A percentile compares a stretch with the other conserved stretches of the same genome.
Evolutionary conservation across 495 filamentous ascomycete genomes (phyloP).

Genomic region (Bacidia rubella): DNA sequence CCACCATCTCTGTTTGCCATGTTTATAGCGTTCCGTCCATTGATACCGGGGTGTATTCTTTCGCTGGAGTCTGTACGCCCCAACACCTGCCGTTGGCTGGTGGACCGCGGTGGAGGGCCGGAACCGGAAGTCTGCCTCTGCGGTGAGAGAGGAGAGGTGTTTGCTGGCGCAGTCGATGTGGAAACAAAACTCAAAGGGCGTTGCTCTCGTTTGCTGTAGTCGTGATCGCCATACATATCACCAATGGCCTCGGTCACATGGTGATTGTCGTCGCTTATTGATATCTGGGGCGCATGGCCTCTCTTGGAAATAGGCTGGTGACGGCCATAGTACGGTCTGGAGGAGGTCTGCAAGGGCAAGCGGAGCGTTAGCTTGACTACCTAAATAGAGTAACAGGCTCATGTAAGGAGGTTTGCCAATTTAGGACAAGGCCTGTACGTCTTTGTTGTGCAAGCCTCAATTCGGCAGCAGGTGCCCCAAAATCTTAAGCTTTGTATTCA

Average conservation of each 20-base stretch:
- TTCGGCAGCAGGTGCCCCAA: background rate
- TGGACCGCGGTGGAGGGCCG: constrained; percentile 29
- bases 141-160: constrained; percentile 13
- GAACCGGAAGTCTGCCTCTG: constrained; percentile 26
- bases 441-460: constrained; percentile 4
- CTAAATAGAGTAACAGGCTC: background rate
- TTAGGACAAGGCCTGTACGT: background rate
- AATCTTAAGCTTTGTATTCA: background rate
- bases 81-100: constrained; percentile 12
- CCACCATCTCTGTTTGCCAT: constrained; percentile 30
- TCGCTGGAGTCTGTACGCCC: constrained; percentile 12
- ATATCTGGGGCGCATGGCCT: constrained; percentile 53
- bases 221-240: constrained; percentile 83
- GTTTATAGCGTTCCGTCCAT: constrained; percentile 29
- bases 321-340: constrained; percentile 37
- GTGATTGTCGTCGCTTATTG: constrained; percentile 71
- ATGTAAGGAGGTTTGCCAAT: constrained; percentile 1
- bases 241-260: constrained; percentile 98
- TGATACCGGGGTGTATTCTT: constrained; percentile 20
- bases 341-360: constrained; percentile 33
- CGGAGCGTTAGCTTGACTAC: background rate
- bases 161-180: constrained; percentile 27
- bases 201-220: constrained; percentile 45
- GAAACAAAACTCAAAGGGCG: constrained; percentile 54
- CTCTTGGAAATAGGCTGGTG: constrained; percentile 36